Base-by-base conservation (phyloP, 2,329 filamentous ascomycete genomes). In the Lasiodiplodia citricola region DNA sequence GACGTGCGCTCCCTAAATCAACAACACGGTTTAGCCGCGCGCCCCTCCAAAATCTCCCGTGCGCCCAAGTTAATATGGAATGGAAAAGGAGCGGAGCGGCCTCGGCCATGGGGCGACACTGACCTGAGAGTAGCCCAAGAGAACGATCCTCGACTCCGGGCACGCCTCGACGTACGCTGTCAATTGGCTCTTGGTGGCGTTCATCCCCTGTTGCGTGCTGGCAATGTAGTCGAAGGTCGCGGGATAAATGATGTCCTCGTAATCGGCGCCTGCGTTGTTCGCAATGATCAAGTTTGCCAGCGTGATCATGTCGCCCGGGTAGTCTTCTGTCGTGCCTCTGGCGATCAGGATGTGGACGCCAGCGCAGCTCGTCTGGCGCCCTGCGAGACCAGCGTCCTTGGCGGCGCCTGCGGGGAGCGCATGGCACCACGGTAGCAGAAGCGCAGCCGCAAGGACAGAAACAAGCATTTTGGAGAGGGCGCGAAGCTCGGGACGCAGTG, bases 1-100 rank as follows among this genome's bases (percentile, higher is more conserved):
- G 65, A 67, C 55, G 52, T 67, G 65, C 52, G 65, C 65, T 55
- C 65, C 54, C 65, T 67, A 58, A 51, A 47, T 41, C 50, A 66
- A 66, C 60, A 64, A 64, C 60, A 64, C 47, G 60, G 60, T 64
- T 47, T 64, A 64, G 60, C 60, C 47, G 60, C 60, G 60, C 60
- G 47, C 60, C 51, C 44, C 25, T 62, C 60, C 28, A 64, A 14
- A 64, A 52, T 64, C 28, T 64, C 60, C 60, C 31, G 60, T 64
- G 60, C 60, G 21, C 60, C 60, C 21, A 35, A 52, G 37, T 47
- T 64, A 64, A 64, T 64, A 64, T 64, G 60, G 44, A n/a, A 47
- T 47, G 60, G 60, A 64, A 64, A 64, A 64, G 60, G 60, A 64
- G 60, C n/a, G 60, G 60, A 52, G 60, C n/a, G 60, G 14, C 13